Conservation (phyloP, 2,329 filamentous ascomycete species). For the Onygenales sp. region DNA sequence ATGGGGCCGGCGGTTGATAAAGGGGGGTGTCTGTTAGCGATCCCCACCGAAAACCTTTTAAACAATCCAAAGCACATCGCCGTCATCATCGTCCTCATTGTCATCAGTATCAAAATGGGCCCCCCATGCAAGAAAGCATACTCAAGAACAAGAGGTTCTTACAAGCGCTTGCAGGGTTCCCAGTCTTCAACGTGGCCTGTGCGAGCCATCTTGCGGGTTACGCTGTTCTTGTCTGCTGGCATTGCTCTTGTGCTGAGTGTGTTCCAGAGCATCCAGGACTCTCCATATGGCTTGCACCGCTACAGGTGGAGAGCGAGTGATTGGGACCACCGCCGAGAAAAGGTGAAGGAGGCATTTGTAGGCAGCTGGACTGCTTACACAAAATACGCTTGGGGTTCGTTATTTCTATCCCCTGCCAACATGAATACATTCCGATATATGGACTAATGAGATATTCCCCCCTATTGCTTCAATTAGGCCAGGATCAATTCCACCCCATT, state of each 20-base stretch:
- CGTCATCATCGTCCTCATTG: no score
- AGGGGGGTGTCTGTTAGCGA: no score
- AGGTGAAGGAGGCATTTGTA: slow-evolving; percentile 84
- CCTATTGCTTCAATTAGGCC: slow-evolving; percentile 40
- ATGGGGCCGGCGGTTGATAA: no score
- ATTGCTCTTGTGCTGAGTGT: neutral
- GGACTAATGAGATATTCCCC: slow-evolving; percentile 12
- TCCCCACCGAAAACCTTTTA: no score
- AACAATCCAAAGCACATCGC: no score
- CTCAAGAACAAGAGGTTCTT: neutral
- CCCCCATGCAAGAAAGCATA: neutral
- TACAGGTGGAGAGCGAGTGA: slow-evolving; percentile 38
- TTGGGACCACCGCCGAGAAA: slow-evolving; percentile 69
- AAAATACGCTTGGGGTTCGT: slow-evolving; percentile 83
- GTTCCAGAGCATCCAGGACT: neutral
- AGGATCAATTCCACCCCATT: slow-evolving; percentile 79
- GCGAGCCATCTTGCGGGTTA: neutral
- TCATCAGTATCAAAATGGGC: neutral
- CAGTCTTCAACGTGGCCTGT: neutral
- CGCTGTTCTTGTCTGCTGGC: neutral
- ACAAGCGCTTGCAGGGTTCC: neutral
- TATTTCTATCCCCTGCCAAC: neutral
- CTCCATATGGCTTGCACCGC: neutral
- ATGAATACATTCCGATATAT: slow-evolving; percentile 1
- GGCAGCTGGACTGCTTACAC: slow-evolving; percentile 90